Conservation (phyloP, 208 protist species). For the Tritrichomonas foetus region DNA sequence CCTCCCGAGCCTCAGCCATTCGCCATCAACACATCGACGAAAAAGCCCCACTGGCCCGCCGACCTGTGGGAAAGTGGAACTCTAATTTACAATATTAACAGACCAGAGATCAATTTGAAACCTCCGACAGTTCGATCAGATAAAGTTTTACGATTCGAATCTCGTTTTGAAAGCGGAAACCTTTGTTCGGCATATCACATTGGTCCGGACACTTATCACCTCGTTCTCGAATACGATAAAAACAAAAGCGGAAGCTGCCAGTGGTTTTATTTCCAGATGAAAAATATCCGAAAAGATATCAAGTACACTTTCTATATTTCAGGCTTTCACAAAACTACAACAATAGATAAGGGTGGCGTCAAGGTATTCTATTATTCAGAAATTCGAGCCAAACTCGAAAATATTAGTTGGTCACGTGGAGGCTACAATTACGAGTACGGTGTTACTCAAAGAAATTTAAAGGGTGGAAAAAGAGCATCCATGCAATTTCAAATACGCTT, state of each 20-base stretch:
- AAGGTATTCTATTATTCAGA: neutral
- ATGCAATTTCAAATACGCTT: constrained; percentile 77
- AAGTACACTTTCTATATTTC: constrained; percentile 36
- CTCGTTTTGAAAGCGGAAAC: constrained; percentile 25
- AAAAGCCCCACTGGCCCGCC: neutral
- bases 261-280: neutral
- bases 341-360: neutral
- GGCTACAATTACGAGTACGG: neutral
- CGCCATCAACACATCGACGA: neutral
- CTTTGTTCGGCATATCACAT: neutral
- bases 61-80: neutral
- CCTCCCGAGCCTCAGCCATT: neutral
- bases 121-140: neutral
- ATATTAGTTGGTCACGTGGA: neutral
- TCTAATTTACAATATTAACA: constrained; percentile 4
- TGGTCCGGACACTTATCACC: neutral
- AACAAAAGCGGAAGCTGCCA: neutral
- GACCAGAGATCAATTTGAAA: neutral
- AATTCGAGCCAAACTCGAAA: neutral
- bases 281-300: neutral
- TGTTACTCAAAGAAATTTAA: neutral
- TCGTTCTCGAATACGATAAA: neutral
- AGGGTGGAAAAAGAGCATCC: constrained; percentile 52
- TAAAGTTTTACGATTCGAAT: neutral
- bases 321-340: constrained; percentile 1